Conservation (phyloP, 306 rosid species). For the Sechiopsis laciniata region DNA sequence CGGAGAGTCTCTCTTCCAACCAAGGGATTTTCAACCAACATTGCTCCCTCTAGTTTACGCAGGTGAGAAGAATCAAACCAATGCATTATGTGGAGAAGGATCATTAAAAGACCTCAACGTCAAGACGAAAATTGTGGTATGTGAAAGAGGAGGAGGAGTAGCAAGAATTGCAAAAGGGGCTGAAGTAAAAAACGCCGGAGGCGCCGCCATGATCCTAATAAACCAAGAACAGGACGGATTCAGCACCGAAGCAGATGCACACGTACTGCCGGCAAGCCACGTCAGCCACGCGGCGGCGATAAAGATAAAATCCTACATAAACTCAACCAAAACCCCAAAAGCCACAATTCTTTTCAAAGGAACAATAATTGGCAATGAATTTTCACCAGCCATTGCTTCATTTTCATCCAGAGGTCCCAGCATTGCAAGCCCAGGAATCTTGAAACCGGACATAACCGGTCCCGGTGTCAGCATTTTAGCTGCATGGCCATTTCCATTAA, state of each 20-base stretch:
- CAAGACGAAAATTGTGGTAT: conserved; percentile 11
- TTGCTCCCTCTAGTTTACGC: conserved; percentile 20
- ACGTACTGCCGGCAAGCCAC: conserved; percentile 24
- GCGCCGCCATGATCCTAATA: conserved; percentile 23
- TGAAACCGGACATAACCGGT: conserved; percentile 24
- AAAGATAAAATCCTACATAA: conserved; percentile 21
- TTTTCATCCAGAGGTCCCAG: conserved; percentile 26
- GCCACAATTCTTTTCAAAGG: conserved; percentile 21
- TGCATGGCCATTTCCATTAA: conserved; percentile 26
- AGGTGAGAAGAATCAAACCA: conserved; percentile 14
- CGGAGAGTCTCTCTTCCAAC: conserved; percentile 24
- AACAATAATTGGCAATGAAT: conserved; percentile 6
- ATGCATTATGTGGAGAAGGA: conserved; percentile 17
- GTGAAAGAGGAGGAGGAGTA: conserved; percentile 26
- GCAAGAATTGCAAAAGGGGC: conserved; percentile 19
- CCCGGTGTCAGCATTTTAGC: conserved; percentile 25
- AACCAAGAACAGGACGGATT: conserved; percentile 18
- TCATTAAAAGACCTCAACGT: conserved; percentile 11
- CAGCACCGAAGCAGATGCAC: conserved; percentile 16
- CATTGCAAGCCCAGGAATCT: conserved; percentile 15
- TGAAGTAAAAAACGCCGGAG: conserved; percentile 21
- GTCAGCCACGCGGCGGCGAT: conserved; percentile 6
- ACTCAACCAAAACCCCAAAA: conserved; percentile 16
- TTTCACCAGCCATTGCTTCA: conserved; percentile 19
- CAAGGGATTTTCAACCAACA: conserved; percentile 16